Evolutionary conservation across 306 rosid genomes (phyloP).

Genomic region (Dalbergia oliveri): DNA sequence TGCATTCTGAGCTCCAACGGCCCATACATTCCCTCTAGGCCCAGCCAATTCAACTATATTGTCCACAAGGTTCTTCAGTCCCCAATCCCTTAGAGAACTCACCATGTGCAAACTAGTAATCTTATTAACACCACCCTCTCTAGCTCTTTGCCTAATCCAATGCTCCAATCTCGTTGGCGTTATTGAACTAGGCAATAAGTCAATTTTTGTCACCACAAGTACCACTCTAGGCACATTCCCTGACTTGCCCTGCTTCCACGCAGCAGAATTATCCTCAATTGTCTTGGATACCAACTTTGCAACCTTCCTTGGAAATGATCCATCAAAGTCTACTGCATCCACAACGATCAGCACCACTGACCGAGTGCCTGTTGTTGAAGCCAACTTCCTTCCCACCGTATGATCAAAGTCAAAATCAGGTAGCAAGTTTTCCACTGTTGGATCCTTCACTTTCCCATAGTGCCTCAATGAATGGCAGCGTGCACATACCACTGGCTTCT

Average conservation of each 20-base stretch:
- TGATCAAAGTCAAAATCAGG: constrained; percentile 93
- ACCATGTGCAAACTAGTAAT: constrained; percentile 93
- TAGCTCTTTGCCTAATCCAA: constrained; percentile 91
- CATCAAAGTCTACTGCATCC: constrained; percentile 87
- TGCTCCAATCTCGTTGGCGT: constrained; percentile 85
- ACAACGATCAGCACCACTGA: constrained; percentile 88
- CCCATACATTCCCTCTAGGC: constrained; percentile 91
- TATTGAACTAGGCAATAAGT: constrained; percentile 75
- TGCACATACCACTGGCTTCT: constrained; percentile 81
- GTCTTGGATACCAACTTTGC: constrained; percentile 77
- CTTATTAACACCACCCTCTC: constrained; percentile 85
- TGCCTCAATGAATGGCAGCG: constrained; percentile 94
- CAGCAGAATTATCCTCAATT: constrained; percentile 69
- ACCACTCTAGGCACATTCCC: constrained; percentile 91
- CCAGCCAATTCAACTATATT: constrained; percentile 76
- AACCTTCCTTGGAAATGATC: constrained; percentile 84
- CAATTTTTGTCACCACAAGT: constrained; percentile 86
- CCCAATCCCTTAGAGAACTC: constrained; percentile 87
- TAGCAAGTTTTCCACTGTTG: constrained; percentile 78
- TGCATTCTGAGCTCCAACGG: constrained; percentile 94
- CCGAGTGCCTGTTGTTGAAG: constrained; percentile 64
- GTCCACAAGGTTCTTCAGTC: constrained; percentile 79
- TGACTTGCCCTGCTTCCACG: constrained; percentile 87
- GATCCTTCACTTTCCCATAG: constrained; percentile 91
- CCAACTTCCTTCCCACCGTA: constrained; percentile 84